Base-by-base conservation (phyloP, 495 filamentous ascomycete genomes). In the Parmelia sp. region DNA sequence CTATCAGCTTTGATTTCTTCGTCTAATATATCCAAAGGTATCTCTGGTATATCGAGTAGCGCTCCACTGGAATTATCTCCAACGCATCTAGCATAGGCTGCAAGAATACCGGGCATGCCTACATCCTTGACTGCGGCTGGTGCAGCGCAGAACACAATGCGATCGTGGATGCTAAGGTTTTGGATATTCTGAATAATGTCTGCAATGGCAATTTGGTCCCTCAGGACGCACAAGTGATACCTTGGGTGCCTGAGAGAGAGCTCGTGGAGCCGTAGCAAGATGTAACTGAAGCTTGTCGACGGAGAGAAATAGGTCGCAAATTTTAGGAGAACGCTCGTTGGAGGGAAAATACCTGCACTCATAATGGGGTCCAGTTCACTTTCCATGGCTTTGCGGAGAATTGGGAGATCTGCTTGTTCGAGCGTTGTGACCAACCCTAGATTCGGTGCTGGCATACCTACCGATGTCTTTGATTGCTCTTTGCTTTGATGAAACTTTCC, bases 351-450 rank as follows among this genome's bases (percentile, higher is more conserved):
- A 6, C 90, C 92, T 3, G 92, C 94, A 11, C 86, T 83, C 51
- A 69, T 76, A 36, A 99, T 78, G 7, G 89, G 88, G 19, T 82
- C 78, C 11, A 87, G 79, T 23, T 90, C 83, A 2, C 71, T 67
- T 9, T 70, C 42, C 81, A 97, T 87, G 21, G 88, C 85, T 36
- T 80, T 65, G 45, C 73, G 70, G 40, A 99, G 82, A 58, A 79
- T 72, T 1, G 72, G 74, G 40, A 91, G 83, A 72, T 97, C 93
- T 23, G 80, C 75, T 11, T 80, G 70, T 65, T 93, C 87, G 17
- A 97, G 74, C 3, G 88, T 87, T 9, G 94, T 96, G 23, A 96
- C 90, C n/a, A 82, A 78, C 4, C 94, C 94, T 4, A 87, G 74
- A 55, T 80, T 78, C 29, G 74, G 63, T 45, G 68, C 59, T 31